phyloP scores from a whole-genome alignment of 192 early-diverging fungal genomes.

The Endogone sp. region DNA sequence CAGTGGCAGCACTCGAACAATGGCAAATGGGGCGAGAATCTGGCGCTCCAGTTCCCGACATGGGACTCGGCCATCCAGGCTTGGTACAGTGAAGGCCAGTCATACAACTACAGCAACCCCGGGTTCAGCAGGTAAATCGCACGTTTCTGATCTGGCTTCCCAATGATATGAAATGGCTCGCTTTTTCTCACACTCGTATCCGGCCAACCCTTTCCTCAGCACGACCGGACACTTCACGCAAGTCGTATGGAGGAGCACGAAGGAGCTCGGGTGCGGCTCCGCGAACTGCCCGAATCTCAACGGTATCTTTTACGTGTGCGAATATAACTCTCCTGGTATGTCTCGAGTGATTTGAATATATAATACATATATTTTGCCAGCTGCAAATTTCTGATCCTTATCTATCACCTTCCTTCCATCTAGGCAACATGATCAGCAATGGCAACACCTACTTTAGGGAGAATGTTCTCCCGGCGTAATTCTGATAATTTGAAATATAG shows the following conservation, averaged over 20 bases:
- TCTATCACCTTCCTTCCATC: background rate
- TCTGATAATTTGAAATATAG: too few relatives aligned
- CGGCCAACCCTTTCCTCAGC: too few relatives aligned
- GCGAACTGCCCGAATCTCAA: conserved; percentile 23
- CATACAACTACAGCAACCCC: conserved; percentile 38
- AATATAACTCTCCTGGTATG: conserved; percentile 39
- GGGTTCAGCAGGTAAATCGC: too few relatives aligned
- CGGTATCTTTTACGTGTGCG: conserved; percentile 37
- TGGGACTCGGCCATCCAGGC: conserved; percentile 24
- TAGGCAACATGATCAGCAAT: background rate
- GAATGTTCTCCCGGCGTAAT: background rate
- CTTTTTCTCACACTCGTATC: too few relatives aligned
- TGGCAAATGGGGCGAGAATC: conserved; percentile 38
- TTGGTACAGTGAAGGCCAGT: conserved; percentile 42
- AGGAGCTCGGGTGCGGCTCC: conserved; percentile 28
- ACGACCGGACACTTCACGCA: background rate
- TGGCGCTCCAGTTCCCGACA: conserved; percentile 36
- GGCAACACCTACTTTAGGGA: background rate
- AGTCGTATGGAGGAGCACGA: conserved; percentile 35
- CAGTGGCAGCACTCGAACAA: conserved; percentile 33
- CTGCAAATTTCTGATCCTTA: background rate
- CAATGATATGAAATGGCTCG: too few relatives aligned
- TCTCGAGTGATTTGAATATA: background rate
- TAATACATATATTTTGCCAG: background rate
- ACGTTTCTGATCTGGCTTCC: too few relatives aligned